phyloP scores from a whole-genome alignment of 345 rosid genomes.

The Sonneratia alba region DNA sequence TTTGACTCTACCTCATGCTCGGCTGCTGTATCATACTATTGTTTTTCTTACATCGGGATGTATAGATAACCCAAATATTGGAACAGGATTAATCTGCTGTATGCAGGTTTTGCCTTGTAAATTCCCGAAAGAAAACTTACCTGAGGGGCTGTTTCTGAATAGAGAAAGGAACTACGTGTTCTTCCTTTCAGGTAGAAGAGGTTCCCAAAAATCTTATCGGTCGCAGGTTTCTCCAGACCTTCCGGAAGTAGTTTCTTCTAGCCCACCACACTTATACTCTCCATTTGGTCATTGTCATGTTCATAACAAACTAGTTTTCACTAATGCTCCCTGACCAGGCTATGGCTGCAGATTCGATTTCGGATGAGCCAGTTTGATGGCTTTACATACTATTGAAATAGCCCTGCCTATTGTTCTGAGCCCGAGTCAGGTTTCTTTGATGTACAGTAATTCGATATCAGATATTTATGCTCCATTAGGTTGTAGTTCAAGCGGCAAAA shows the following conservation, averaged over 20 bases:
- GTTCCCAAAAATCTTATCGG: background rate
- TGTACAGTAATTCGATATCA: background rate
- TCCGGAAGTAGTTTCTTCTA: background rate
- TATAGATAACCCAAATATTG: background rate
- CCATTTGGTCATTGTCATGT: background rate
- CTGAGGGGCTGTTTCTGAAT: too few relatives aligned
- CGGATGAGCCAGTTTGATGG: background rate
- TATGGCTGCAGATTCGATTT: background rate
- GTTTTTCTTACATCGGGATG: background rate
- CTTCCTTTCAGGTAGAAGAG: too few relatives aligned
- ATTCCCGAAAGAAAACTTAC: background rate
- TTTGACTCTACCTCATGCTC: background rate
- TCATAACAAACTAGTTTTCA: background rate
- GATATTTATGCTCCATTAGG: background rate
- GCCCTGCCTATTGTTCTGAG: background rate
- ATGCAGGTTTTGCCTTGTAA: background rate
- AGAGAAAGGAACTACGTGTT: too few relatives aligned
- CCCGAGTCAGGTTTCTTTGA: background rate
- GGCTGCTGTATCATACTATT: background rate
- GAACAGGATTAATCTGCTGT: background rate
- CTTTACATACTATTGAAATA: background rate
- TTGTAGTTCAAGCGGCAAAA: too few relatives aligned
- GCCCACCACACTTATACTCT: background rate
- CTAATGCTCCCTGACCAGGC: background rate
- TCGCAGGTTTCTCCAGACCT: background rate